Conservation (phyloP, 768 basidiomycete species). For the Boletus fagicola region DNA sequence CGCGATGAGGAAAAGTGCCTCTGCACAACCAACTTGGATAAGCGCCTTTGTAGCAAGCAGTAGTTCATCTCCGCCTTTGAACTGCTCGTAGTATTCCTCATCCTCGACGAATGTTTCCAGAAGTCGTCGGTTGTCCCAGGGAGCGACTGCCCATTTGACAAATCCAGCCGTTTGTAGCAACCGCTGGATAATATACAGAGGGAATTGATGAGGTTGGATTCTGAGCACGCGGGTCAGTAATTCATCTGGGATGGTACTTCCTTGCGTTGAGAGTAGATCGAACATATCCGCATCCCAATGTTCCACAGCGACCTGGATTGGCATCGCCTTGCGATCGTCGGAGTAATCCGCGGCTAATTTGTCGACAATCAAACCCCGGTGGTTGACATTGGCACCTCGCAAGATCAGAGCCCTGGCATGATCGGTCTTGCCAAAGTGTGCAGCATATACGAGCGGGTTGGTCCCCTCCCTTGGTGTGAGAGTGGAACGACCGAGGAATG, state of each 20-base stretch:
- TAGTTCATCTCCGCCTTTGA: not conserved
- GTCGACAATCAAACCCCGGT: no score
- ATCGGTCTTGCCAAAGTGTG: no score
- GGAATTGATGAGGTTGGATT: not conserved
- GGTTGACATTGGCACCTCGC: no score
- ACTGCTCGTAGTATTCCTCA: not conserved
- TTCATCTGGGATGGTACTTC: not conserved
- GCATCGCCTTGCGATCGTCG: not conserved
- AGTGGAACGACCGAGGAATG: no score
- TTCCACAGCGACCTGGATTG: not conserved
- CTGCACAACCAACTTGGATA: not conserved
- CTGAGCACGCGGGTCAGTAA: not conserved
- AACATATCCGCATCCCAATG: slow-evolving; percentile 2
- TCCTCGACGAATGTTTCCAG: slow-evolving; percentile 2
- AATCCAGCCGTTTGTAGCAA: slow-evolving; percentile 4
- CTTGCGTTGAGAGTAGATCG: slow-evolving; percentile 4
- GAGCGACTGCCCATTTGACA: not conserved
- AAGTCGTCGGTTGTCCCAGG: slow-evolving; percentile 5
- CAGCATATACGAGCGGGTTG: no score
- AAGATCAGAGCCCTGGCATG: no score
- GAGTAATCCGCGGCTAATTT: no score
- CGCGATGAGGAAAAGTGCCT: slow-evolving; percentile 4
- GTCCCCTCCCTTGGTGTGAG: no score
- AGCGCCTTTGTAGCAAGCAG: not conserved
- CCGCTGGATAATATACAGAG: not conserved